Evolutionary conservation across 2,329 filamentous ascomycete species (phyloP), one percentile per base, ranked within the genome.

Genomic region (Monilinia aucupariae): DNA sequence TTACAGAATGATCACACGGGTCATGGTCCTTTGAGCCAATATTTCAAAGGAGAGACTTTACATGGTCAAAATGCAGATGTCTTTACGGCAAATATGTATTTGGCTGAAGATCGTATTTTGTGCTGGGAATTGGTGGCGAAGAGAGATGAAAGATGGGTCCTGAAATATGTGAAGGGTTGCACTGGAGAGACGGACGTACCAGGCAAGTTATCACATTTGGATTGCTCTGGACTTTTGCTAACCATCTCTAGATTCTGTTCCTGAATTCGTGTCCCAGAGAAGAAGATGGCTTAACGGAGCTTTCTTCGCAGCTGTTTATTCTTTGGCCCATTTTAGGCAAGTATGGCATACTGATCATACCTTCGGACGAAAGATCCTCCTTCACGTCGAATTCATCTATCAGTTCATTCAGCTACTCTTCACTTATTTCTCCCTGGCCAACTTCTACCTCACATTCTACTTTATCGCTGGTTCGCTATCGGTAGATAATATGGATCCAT

Each of bases 381-480:
- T 99, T 59, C 92, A 97, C 76, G 85, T 97, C 70, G 94, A 99
- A 75, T 97, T 97, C 74, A 76, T 96, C 69, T 99, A 99, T 76
- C 94, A 99, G 75, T 88, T 96, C 74, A 82, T 97, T 69, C 90
- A 92, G 73, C 85, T 99, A 17, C 76, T 96, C 65, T 99, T 99
- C 79, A 99, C 94, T 52, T 99, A 91, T 80, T 97, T 99, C 80
- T 96, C 93, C 13, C 85, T 99, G 48, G 92, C 93, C 76, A 99
- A 99, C 80, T 99, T 97, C 81, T 99, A 97, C 76, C 86, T 99
- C 59, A 96, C 92, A 64, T 99, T 99, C 78, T 99, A 92, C 82
- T 99, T 99, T 79, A 88, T 99, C 68, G 92, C 92, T 27, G 94
- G 94, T 50, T 96, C 92, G 48, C 82, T 99, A 20, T 84, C 89